These are phyloP conservation scores for Picea glauca DNA, from an alignment of 75 land plant genomes.

Conservation along the genomic window DNA sequence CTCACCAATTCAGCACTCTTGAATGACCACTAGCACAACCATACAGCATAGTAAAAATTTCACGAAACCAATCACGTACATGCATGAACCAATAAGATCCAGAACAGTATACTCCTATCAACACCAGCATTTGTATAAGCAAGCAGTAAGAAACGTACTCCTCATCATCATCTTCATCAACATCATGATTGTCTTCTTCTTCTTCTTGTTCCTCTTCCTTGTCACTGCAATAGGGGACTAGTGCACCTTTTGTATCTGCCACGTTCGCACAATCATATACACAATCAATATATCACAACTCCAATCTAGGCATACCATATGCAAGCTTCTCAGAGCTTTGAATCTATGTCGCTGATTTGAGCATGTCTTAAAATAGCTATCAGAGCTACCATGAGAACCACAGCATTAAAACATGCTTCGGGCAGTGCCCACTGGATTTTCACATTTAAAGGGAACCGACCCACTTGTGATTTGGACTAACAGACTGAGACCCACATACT, in stretches of 20 bases:
- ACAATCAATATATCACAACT: not conserved
- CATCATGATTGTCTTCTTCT: no score
- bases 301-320: not conserved
- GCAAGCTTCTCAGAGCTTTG: not conserved
- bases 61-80: not conserved
- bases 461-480: not conserved
- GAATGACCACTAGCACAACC: no score
- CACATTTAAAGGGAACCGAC: no score
- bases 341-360: not conserved
- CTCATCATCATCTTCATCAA: not conserved
- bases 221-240: not conserved
- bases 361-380: no score
- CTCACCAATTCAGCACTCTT: no score
- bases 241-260: not conserved
- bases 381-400: no score
- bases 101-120: not conserved
- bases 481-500: not conserved
- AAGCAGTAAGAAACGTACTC: constrained; percentile 1
- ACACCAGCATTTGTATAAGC: not conserved
- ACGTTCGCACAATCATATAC: not conserved
- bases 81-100: not conserved
- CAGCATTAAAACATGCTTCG: no score
- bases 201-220: not conserved
- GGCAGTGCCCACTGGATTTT: no score
- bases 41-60: constrained; percentile 6